Evolutionary conservation across 2,329 filamentous ascomycete species (phyloP).

Genomic region (Camillea tinctor): DNA sequence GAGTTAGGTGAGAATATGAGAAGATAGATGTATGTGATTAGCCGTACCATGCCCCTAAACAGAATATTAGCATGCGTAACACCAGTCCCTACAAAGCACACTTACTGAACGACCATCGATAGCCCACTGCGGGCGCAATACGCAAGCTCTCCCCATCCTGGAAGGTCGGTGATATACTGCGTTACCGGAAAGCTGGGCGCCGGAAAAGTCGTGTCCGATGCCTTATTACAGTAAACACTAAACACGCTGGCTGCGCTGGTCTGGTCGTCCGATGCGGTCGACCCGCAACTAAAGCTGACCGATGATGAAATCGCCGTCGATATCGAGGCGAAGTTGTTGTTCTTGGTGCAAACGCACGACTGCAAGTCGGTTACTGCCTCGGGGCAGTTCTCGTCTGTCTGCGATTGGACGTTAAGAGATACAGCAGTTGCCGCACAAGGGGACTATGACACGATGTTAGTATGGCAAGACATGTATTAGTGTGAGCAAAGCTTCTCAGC

Average conservation of each 20-base stretch:
- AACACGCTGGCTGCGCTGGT: constrained; percentile 46
- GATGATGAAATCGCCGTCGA: constrained; percentile 38
- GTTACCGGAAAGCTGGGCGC: constrained; percentile 44
- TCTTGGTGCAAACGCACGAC: constrained; percentile 52
- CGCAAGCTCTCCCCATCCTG: constrained; percentile 42
- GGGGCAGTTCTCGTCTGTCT: constrained; percentile 45
- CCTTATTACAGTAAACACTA: constrained; percentile 49
- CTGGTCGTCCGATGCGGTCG: constrained; percentile 46
- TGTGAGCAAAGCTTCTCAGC: not conserved
- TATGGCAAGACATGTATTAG: not conserved
- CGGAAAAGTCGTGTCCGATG: constrained; percentile 37
- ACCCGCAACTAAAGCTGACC: constrained; percentile 44
- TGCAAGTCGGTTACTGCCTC: constrained; percentile 45
- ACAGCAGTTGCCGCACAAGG: constrained; percentile 50
- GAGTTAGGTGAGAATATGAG: constrained; percentile 3
- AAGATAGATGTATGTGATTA: not conserved
- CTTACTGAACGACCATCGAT: constrained; percentile 38
- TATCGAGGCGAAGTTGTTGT: constrained; percentile 40
- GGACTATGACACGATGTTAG: constrained; percentile 36
- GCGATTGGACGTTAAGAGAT: constrained; percentile 41
- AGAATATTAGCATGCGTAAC: constrained; percentile 1
- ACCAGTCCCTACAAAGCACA: constrained; percentile 6
- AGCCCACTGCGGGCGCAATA: constrained; percentile 43
- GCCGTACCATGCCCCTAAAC: constrained; percentile 31
- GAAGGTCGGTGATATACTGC: constrained; percentile 50